Evolutionary conservation across 1,284 basidiomycete genomes (phyloP), one percentile per base, ranked within the genome.

Genomic region (Cutaneotrichosporon sp.): DNA sequence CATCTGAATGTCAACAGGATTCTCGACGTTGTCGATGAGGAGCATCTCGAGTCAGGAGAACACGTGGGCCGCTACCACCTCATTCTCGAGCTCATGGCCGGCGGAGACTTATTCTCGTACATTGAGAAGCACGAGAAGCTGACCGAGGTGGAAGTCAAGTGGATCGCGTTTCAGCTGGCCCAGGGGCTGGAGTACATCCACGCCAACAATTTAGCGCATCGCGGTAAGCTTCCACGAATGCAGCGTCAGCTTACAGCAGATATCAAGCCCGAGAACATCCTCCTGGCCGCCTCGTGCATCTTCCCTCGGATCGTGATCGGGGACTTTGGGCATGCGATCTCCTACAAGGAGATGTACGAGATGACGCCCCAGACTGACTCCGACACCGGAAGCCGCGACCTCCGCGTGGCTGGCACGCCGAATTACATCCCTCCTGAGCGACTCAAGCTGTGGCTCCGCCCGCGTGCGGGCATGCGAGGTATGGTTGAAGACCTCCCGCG

Each of bases 1-100:
- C 88, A 91, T 71, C 86, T 88, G 5, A 90, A 89, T 60, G 86
- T 91, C 51, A 88, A 87, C 63, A 79, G 81, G 41, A 82, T 90
- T 32, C 82, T 84, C 50, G 84, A 87, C 20, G 80, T 83, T 57
- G 76, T 84, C 46, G 77, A 83, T 54, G 78, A 82, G 2, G 78
- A 79, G 53, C 9, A 25, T 14, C 10, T 24, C 8, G 14, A 12
- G 22, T 16, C 31, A 6, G 32, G 22, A 3, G 84, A 37, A 5
- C 49, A 57, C 31, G 48, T 5, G 14, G 38, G 29, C 20, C 26
- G 14, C 27, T 19, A 41, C 1, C 81, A 85, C 65, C 82, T 92
- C 46, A 87, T 91, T 67, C 80, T 88, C 24, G 81, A 88, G 63
- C 78, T 86, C 25, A 84, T 83, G 59, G 88, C 87, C 0, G 83